Evolutionary conservation across 768 basidiomycete genomes (phyloP).

Genomic region (Mycena albidolilacea): DNA sequence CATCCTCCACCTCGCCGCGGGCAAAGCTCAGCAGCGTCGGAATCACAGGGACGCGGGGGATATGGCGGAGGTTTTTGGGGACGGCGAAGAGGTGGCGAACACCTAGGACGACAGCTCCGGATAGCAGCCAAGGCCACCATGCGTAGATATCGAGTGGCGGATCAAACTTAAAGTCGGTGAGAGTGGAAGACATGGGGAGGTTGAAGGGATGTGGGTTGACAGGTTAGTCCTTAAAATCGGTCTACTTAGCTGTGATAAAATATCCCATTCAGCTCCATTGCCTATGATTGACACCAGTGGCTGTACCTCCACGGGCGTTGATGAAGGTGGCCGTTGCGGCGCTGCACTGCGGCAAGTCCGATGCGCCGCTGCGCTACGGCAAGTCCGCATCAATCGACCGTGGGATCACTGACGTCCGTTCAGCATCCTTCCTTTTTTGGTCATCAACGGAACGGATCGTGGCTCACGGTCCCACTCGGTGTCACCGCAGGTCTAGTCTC

Average conservation of each 20-base stretch:
- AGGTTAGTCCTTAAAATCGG: not conserved
- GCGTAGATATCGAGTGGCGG: not conserved
- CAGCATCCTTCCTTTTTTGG: slow-evolving; percentile 1
- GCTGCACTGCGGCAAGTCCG: no score
- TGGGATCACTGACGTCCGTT: not conserved
- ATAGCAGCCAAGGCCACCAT: not conserved
- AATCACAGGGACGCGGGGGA: slow-evolving; percentile 3
- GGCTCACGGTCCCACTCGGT: no score
- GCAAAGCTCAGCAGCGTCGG: slow-evolving; percentile 8
- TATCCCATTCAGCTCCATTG: not conserved
- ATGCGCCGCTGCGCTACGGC: no score
- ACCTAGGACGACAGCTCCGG: not conserved
- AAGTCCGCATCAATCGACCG: no score
- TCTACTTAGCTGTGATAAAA: not conserved
- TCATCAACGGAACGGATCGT: not conserved
- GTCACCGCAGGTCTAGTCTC: no score
- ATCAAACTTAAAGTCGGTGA: not conserved
- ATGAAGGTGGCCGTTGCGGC: no score
- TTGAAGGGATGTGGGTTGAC: not conserved
- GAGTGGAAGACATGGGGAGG: not conserved
- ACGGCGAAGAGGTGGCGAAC: not conserved
- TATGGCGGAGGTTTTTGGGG: not conserved
- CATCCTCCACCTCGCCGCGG: slow-evolving; percentile 3
- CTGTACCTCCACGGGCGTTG: no score
- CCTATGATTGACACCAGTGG: no score